These are phyloP conservation scores for Fraxinus albicans DNA, from an alignment of 305 asterid genomes.

Conservation along the genomic window DNA sequence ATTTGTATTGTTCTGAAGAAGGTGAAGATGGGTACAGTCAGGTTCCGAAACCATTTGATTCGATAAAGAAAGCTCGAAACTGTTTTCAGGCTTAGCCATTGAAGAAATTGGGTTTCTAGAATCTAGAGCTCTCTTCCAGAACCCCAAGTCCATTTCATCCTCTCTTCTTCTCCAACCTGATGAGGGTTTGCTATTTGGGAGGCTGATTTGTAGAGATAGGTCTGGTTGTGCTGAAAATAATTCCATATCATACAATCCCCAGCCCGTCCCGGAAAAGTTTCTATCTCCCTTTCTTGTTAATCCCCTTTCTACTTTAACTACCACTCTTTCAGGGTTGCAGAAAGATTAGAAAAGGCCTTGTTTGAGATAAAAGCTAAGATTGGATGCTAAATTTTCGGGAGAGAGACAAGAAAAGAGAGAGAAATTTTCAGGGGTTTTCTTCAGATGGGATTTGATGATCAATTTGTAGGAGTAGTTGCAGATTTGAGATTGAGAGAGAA, in stretches of 20 bases:
- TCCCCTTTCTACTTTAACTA: neutral
- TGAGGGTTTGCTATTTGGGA: constrained; percentile 59
- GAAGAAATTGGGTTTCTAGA: constrained; percentile 45
- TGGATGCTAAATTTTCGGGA: constrained; percentile 20
- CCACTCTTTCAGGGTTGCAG: constrained; percentile 7
- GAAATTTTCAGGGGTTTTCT: neutral
- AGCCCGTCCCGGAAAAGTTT: neutral
- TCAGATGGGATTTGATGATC: constrained; percentile 39
- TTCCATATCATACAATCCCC: constrained; percentile 48
- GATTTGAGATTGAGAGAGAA: constrained; percentile 40
- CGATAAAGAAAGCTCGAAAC: constrained; percentile 20
- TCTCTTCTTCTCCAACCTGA: constrained; percentile 37
- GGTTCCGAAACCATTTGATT: constrained; percentile 27
- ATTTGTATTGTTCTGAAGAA: neutral
- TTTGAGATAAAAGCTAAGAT: constrained; percentile 20
- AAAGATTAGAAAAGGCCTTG: constrained; percentile 5
- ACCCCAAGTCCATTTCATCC: constrained; percentile 56
- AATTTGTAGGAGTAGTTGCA: constrained; percentile 57
- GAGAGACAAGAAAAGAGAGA: neutral
- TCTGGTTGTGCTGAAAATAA: constrained; percentile 87
- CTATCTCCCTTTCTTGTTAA: neutral
- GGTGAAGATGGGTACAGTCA: neutral
- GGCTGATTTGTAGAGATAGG: constrained; percentile 77
- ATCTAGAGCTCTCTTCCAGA: constrained; percentile 61
- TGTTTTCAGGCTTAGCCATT: constrained; percentile 21